A percentile compares a stretch with the other conserved stretches of the same genome.
Conservation (phyloP, 352 stramenopile genomes). For the Chrysophaeum taylorii region DNA sequence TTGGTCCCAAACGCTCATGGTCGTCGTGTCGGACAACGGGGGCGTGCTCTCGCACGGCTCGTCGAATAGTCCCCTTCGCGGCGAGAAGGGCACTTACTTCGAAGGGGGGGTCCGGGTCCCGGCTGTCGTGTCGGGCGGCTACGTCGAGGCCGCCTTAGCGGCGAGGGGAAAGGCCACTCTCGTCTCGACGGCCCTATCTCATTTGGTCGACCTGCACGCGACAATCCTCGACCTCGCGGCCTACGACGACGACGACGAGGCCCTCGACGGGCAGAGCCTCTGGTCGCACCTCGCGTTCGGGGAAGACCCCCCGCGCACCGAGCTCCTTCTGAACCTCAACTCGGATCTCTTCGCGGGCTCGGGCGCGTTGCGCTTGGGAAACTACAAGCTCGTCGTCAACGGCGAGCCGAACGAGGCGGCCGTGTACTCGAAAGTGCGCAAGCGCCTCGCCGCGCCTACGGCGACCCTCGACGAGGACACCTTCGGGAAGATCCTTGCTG, state of each 20-base stretch:
- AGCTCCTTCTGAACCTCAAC: slow-evolving; percentile 31
- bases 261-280: slow-evolving; percentile 26
- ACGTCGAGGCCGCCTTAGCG: not conserved
- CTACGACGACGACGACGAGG: not conserved
- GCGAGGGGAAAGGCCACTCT: not conserved
- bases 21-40: slow-evolving; percentile 25
- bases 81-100: slow-evolving; percentile 24
- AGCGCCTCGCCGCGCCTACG: slow-evolving; percentile 19
- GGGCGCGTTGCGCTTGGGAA: slow-evolving; percentile 21
- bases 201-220: not conserved
- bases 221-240: not conserved
- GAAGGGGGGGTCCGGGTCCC: slow-evolving; percentile 23
- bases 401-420: slow-evolving; percentile 22
- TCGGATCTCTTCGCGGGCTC: slow-evolving; percentile 22
- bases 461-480: not conserved
- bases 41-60: slow-evolving; percentile 5
- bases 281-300: slow-evolving; percentile 19
- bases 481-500: not conserved
- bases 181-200: not conserved
- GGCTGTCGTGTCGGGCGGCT: slow-evolving; percentile 6
- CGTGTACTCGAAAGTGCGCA: slow-evolving; percentile 25
- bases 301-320: slow-evolving; percentile 9
- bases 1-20: slow-evolving; percentile 20
- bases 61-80: slow-evolving; percentile 20
- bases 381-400: slow-evolving; percentile 29